These are phyloP conservation scores for Carex pumila DNA, from an alignment of 176 grass and related monocot genomes.

Conservation along the genomic window DNA sequence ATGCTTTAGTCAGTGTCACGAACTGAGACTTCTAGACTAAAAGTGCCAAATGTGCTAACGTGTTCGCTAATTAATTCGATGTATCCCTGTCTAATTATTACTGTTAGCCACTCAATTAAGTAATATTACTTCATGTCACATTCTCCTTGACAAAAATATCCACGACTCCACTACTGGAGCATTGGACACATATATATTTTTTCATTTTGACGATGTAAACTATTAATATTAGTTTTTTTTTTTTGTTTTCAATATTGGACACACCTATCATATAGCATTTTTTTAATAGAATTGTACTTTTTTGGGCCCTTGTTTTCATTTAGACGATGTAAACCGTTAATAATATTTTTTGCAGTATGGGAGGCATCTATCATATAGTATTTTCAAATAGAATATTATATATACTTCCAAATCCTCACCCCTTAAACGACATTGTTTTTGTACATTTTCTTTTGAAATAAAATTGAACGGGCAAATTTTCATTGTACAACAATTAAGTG, in stretches of 20 bases:
- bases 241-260: background rate
- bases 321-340: background rate
- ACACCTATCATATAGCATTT: background rate
- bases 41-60: background rate
- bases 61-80: constrained; percentile 4
- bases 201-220: no score
- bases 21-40: background rate
- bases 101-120: background rate
- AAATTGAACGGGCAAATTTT: no score
- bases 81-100: constrained; percentile 20
- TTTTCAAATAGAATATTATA: no score
- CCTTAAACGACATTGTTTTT: no score
- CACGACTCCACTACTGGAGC: background rate
- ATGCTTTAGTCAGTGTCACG: no score
- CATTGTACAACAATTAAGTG: no score
- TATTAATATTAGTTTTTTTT: no score
- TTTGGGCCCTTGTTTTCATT: background rate
- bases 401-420: no score
- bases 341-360: no score
- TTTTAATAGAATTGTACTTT: background rate
- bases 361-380: no score
- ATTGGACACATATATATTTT: background rate
- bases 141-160: background rate
- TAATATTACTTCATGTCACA: constrained; percentile 13
- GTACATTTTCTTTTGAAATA: no score